Conservation (phyloP, 345 rosid genomes). For the Fremontodendron californicum region DNA sequence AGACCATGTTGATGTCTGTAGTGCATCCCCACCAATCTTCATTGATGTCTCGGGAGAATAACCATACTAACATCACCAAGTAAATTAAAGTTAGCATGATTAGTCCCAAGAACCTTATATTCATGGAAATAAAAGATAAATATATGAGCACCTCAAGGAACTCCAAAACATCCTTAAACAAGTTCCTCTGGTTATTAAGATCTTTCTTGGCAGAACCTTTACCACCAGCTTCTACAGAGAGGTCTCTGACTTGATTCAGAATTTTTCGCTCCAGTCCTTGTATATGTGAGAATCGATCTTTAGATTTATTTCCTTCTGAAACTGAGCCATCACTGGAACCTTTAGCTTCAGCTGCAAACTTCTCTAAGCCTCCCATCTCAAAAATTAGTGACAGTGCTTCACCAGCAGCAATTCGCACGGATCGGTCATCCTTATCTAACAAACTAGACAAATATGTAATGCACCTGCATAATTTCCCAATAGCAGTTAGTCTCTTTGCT, state of each 20-base stretch:
- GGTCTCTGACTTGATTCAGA: slow-evolving; percentile 61
- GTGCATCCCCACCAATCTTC: slow-evolving; percentile 68
- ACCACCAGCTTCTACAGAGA: slow-evolving; percentile 85
- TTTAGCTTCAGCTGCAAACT: slow-evolving; percentile 42
- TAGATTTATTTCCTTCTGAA: slow-evolving; percentile 40
- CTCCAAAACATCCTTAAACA: slow-evolving; percentile 76
- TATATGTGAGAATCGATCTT: slow-evolving; percentile 42
- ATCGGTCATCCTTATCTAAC: slow-evolving; percentile 81
- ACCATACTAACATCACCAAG: slow-evolving; percentile 47
- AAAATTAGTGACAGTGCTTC: slow-evolving; percentile 80
- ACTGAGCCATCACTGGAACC: slow-evolving; percentile 1
- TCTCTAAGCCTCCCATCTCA: slow-evolving; percentile 66
- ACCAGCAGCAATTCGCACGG: slow-evolving; percentile 91
- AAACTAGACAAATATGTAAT: slow-evolving; percentile 69
- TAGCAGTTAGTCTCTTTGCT: background rate
- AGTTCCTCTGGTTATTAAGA: slow-evolving; percentile 74
- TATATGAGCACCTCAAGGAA: slow-evolving; percentile 54
- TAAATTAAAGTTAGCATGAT: background rate
- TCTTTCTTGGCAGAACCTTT: slow-evolving; percentile 91
- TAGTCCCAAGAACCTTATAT: background rate
- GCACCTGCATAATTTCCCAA: slow-evolving; percentile 43
- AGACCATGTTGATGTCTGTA: slow-evolving; percentile 65
- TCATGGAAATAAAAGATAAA: background rate
- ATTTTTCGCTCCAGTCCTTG: slow-evolving; percentile 65
- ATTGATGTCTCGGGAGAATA: slow-evolving; percentile 52